Evolutionary conservation across 1,284 basidiomycete species (phyloP).

Genomic region (Apiotrichum gamsii): DNA sequence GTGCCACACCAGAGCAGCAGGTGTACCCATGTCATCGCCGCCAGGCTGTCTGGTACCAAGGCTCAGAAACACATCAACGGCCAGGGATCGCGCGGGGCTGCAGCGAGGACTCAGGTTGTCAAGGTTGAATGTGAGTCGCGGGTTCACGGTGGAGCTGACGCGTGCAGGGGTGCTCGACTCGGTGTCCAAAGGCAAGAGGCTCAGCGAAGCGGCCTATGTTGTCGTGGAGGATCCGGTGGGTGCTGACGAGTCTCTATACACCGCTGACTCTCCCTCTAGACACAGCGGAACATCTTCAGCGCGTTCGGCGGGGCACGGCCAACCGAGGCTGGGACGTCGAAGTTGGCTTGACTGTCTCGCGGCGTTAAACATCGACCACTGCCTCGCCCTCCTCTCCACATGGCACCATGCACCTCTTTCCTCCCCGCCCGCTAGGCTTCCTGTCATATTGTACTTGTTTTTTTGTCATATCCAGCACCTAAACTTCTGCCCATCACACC

Average conservation of each 20-base stretch:
- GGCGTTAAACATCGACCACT: no score
- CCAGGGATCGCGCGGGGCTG: slow-evolving; percentile 30
- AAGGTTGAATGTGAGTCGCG: slow-evolving; percentile 41
- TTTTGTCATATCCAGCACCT: no score
- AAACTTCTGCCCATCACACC: no score
- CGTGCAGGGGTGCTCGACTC: not conserved
- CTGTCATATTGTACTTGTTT: no score
- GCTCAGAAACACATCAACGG: slow-evolving; percentile 46
- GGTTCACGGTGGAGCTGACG: not conserved
- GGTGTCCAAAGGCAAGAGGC: slow-evolving; percentile 25
- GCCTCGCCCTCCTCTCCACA: no score
- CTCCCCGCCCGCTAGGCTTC: no score
- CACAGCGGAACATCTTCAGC: slow-evolving; percentile 33
- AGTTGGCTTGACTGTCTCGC: no score
- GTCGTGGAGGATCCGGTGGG: slow-evolving; percentile 42
- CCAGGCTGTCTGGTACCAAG: slow-evolving; percentile 41
- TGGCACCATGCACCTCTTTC: no score
- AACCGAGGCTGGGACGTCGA: no score
- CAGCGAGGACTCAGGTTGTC: slow-evolving; percentile 37
- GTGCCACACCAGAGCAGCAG: slow-evolving; percentile 33
- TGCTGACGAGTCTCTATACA: not conserved
- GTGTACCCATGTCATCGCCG: slow-evolving; percentile 45
- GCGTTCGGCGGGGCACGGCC: slow-evolving; percentile 25
- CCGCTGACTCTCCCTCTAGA: slow-evolving; percentile 15
- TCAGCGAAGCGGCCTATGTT: slow-evolving; percentile 42